phyloP scores from a whole-genome alignment of 306 rosid genomes.

The Cucurbita ficifolia region DNA sequence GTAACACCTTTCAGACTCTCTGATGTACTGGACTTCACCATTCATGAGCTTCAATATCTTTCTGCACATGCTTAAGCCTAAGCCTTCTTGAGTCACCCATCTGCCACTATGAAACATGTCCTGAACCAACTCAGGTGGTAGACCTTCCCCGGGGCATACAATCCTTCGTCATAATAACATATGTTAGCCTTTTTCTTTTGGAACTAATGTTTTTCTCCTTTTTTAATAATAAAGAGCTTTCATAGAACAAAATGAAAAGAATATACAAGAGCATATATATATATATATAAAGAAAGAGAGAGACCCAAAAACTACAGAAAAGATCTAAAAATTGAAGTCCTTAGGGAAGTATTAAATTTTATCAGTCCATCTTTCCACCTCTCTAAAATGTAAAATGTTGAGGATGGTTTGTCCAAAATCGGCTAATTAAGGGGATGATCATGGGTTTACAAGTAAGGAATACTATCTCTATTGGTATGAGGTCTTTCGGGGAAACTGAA shows the following conservation, averaged over 20 bases:
- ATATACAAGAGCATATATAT: no score
- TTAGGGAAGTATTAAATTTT: no score
- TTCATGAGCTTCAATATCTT: conserved; percentile 81
- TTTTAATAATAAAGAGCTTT: no score
- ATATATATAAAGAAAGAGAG: no score
- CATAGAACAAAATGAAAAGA: neutral
- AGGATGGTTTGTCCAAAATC: no score
- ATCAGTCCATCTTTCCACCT: neutral
- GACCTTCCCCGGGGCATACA: conserved; percentile 95
- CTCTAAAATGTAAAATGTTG: neutral
- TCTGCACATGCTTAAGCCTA: conserved; percentile 89
- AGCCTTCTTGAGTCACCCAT: conserved; percentile 83
- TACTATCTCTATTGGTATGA: no score
- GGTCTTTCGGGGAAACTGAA: no score
- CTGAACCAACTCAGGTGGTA: conserved; percentile 75
- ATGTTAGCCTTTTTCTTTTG: neutral
- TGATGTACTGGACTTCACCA: conserved; percentile 83
- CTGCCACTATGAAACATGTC: conserved; percentile 80
- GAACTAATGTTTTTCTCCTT: neutral
- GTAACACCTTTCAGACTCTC: conserved; percentile 88
- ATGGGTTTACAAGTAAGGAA: no score
- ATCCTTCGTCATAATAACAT: conserved; percentile 35
- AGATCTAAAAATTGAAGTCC: no score
- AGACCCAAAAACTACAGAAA: no score
- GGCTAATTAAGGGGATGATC: no score